Evolutionary conservation across 1,284 basidiomycete species (phyloP).

Genomic region (Fistulinella cinereoalba): DNA sequence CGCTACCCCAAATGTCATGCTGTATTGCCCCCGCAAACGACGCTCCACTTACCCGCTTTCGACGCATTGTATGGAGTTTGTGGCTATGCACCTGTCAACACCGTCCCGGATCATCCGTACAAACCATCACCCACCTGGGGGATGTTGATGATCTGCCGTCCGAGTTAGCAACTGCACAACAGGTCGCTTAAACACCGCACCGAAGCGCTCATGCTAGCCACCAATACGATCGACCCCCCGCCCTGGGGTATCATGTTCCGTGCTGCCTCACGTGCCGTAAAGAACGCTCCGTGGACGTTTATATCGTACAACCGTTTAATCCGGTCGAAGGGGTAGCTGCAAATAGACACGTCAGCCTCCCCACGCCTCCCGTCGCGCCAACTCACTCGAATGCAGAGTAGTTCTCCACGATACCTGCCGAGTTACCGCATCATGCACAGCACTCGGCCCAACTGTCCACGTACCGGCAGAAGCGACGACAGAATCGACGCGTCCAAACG

Average conservation of each 20-base stretch:
- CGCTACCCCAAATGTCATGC: slow-evolving; percentile 41
- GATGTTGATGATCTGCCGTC: slow-evolving; percentile 76
- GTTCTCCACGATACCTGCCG: slow-evolving; percentile 84
- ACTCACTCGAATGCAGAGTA: slow-evolving; percentile 80
- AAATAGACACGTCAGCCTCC: no score
- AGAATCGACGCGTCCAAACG: slow-evolving; percentile 82
- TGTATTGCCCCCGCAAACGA: not conserved
- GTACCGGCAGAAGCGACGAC: slow-evolving; percentile 87
- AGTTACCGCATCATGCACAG: slow-evolving; percentile 3
- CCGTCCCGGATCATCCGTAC: not conserved
- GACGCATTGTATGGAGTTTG: slow-evolving; percentile 98
- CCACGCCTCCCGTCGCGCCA: no score
- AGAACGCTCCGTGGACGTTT: slow-evolving; percentile 92
- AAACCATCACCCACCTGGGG: slow-evolving; percentile 54
- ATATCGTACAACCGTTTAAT: slow-evolving; percentile 85
- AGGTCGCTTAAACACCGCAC: slow-evolving; percentile 12
- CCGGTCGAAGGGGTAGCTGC: slow-evolving; percentile 79
- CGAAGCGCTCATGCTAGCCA: slow-evolving; percentile 85
- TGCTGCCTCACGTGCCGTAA: slow-evolving; percentile 91
- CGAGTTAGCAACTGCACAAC: slow-evolving; percentile 10
- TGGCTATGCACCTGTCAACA: slow-evolving; percentile 45
- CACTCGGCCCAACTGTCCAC: slow-evolving; percentile 23
- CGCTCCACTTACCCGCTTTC: slow-evolving; percentile 61
- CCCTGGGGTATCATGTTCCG: slow-evolving; percentile 74
- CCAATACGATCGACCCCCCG: slow-evolving; percentile 81